Evolutionary conservation across 2,329 filamentous ascomycete genomes (phyloP), one percentile per base, ranked within the genome.

Genomic region (Penicillium sp.): DNA sequence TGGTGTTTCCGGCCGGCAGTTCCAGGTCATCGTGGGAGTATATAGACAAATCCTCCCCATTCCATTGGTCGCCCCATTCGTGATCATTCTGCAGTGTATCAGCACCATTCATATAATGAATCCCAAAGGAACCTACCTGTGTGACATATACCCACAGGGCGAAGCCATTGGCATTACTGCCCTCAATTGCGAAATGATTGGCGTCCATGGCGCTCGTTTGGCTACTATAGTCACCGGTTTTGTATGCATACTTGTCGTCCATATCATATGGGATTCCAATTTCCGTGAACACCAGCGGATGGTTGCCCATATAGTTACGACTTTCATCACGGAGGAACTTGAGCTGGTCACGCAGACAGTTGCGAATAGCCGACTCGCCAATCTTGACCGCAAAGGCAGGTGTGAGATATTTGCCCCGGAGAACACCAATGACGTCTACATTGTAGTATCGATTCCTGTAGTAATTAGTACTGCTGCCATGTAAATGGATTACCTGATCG

Each of bases 261-360:
- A 99, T 97, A 69, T 99, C 94, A 69, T 96, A 99, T 0, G 94
- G 94, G 55, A 99, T 97, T 7, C 94, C 94, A 66, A 97, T 97
- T 70, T 99, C 94, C 0, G 91, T 95, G 71, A 97, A 85, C 4
- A 99, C 76, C 63, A 91, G 91, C 0, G 94, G 94, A 64, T 95
- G 92, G 19, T 89, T 85, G 18, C 94, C 94, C 79, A 91, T 90
- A 55, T 91, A 86, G 51, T 96, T 88, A n/a, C 88, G 76, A 0
- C 93, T 95, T 73, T 99, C 94, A 61, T 95, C 82, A 46, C 86
- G 83, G 48, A 99, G 88, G 0, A 87, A 88, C 6, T 84, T 84
- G 34, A 99, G 81, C 69, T 99, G 94, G 60, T 97, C 90, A 40
- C 84, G 84, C 74, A 99, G 87, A 70, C 90, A 97, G 67, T 97